These are phyloP conservation scores for Pseudozyma thailandica DNA, from an alignment of 1,284 basidiomycete species.

Conservation along the genomic window DNA sequence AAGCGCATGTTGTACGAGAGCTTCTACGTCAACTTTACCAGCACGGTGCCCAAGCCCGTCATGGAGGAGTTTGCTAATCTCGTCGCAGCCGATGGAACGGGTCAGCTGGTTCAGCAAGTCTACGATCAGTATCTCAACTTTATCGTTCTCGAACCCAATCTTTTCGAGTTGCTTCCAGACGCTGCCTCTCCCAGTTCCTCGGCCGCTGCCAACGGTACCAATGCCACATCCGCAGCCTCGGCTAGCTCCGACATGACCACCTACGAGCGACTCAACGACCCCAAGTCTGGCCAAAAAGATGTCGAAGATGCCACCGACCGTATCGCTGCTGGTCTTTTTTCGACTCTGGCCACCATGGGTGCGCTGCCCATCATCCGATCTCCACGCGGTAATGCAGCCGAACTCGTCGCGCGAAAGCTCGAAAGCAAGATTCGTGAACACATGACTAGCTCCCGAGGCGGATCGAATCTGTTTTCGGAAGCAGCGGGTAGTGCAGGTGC, in stretches of 20 bases:
- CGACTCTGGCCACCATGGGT: slow-evolving; percentile 89
- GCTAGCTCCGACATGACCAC: slow-evolving; percentile 67
- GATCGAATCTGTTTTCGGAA: slow-evolving; percentile 66
- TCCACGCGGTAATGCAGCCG: slow-evolving; percentile 94
- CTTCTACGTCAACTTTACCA: slow-evolving; percentile 94
- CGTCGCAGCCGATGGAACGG: slow-evolving; percentile 85
- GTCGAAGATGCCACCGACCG: slow-evolving; percentile 95
- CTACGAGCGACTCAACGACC: slow-evolving; percentile 92
- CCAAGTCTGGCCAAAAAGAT: slow-evolving; percentile 85
- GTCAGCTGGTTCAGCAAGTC: slow-evolving; percentile 71
- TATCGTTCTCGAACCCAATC: slow-evolving; percentile 89
- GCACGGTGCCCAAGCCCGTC: slow-evolving; percentile 84
- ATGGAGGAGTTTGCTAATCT: slow-evolving; percentile 92
- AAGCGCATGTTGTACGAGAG: slow-evolving; percentile 89
- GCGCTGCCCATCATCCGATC: slow-evolving; percentile 94
- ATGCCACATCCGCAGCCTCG: slow-evolving; percentile 23
- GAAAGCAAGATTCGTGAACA: slow-evolving; percentile 93
- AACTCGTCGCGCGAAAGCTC: slow-evolving; percentile 96
- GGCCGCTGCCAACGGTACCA: slow-evolving; percentile 32
- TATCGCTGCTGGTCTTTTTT: slow-evolving; percentile 89
- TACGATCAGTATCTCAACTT: slow-evolving; percentile 90
- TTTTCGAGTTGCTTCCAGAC: slow-evolving; percentile 86
- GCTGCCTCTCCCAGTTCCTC: slow-evolving; percentile 56
- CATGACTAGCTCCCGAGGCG: slow-evolving; percentile 76
- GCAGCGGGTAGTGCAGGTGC: slow-evolving; percentile 22